Conservation (phyloP, 2,329 filamentous ascomycete species). For the Didymosphaeria variabile region DNA sequence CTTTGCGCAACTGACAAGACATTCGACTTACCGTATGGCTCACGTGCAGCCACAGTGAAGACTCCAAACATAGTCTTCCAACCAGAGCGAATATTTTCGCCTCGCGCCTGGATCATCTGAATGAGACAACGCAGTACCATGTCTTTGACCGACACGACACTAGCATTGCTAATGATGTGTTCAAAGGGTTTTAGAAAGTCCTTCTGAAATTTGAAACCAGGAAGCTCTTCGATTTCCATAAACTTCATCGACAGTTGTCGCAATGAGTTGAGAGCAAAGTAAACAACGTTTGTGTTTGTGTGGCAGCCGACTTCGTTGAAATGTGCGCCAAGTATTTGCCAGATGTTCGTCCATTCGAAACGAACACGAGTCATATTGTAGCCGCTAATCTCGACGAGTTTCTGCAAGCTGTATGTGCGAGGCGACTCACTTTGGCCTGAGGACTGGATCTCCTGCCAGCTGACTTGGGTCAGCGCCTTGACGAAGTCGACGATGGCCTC, state of each 20-base stretch:
- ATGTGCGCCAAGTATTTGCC: slow-evolving; percentile 96
- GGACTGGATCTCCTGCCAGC: slow-evolving; percentile 98
- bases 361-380: slow-evolving; percentile 99
- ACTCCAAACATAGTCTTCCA: slow-evolving; percentile 99
- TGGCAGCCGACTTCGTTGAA: slow-evolving; percentile 98
- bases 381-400: slow-evolving; percentile 97
- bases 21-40: slow-evolving; percentile 72
- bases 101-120: slow-evolving; percentile 98
- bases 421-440: slow-evolving; percentile 96
- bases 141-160: slow-evolving; percentile 91
- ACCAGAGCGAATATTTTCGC: slow-evolving; percentile 95
- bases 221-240: slow-evolving; percentile 96
- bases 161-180: slow-evolving; percentile 94
- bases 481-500: slow-evolving; percentile 97
- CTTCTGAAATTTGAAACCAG: slow-evolving; percentile 99
- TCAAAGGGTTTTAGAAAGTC: slow-evolving; percentile 99
- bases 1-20: neutral
- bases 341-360: slow-evolving; percentile 98
- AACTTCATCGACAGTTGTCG: slow-evolving; percentile 98
- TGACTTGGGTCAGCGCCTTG: slow-evolving; percentile 89
- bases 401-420: slow-evolving; percentile 95
- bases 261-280: slow-evolving; percentile 94
- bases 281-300: slow-evolving; percentile 94
- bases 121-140: slow-evolving; percentile 96
- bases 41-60: slow-evolving; percentile 92